A percentile compares a stretch with the other conserved stretches of the same genome.
phyloP scores from a whole-genome alignment of 108 stramenopile species.

The Skeletonema marinoi region DNA sequence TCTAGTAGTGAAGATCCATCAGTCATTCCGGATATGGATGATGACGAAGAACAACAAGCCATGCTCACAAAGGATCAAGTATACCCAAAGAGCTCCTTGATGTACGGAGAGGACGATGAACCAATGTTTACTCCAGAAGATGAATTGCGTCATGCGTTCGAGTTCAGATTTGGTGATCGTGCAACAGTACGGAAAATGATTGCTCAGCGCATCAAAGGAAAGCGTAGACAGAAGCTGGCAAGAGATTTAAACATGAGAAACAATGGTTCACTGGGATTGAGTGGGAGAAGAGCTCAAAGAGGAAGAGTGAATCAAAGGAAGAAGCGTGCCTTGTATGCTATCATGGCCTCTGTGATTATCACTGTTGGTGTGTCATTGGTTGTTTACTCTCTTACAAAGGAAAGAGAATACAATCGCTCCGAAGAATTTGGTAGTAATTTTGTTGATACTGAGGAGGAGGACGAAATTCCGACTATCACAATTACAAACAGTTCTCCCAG shows the following conservation, averaged over 20 bases:
- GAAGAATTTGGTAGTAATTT: not conserved
- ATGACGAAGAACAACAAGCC: slow-evolving; percentile 2
- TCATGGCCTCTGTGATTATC: slow-evolving; percentile 4
- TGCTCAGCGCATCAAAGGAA: slow-evolving; percentile 3
- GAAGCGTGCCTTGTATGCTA: slow-evolving; percentile 5
- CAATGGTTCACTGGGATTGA: slow-evolving; percentile 1
- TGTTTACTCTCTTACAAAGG: slow-evolving; percentile 6
- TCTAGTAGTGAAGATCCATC: slow-evolving; percentile 30
- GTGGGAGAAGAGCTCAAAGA: not conserved
- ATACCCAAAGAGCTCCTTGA: not conserved
- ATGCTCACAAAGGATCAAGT: not conserved
- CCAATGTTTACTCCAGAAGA: not conserved
- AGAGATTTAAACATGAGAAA: not conserved
- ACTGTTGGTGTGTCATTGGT: slow-evolving; percentile 7
- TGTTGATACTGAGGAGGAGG: slow-evolving; percentile 8
- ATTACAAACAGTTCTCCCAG: not conserved
- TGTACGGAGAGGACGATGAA: slow-evolving; percentile 12
- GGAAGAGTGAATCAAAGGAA: slow-evolving; percentile 8
- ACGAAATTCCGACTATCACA: not conserved
- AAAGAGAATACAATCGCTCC: slow-evolving; percentile 5
- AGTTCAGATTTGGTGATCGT: slow-evolving; percentile 8
- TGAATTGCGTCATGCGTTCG: not conserved
- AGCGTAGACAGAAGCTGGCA: not conserved
- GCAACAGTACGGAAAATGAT: slow-evolving; percentile 31
- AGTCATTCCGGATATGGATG: slow-evolving; percentile 8